Base-by-base conservation (phyloP, 2,329 filamentous ascomycete species). In the Fusarium udum region DNA sequence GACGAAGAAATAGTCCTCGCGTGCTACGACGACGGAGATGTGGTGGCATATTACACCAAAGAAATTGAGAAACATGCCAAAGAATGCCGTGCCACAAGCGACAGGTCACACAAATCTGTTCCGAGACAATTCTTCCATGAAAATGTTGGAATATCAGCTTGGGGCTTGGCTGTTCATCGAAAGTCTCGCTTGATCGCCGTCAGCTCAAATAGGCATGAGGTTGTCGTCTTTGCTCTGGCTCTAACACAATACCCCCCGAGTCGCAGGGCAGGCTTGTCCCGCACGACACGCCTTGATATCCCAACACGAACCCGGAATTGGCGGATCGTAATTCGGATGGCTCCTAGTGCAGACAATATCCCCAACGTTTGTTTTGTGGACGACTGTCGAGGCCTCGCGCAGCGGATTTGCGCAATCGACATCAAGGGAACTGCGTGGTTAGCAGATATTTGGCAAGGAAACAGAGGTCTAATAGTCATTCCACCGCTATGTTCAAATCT, bases 121-220 rank as follows among this genome's bases (percentile, higher is more conserved):
- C 74, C 84, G 67, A 77, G 74, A 61, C 84, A 84, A 0, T 93
- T 97, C 78, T 93, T 97, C 64, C 89, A 90, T 66, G 89, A 92
- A 42, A 95, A 93, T 78, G 94, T 97, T 6, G 89, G 89, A 3
- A 84, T 83, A 31, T 95, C 93, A 67, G 95, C 95, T 6, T 99
- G 96, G 96, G 96, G 95, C 0, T 82, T 97, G 53, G 92, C 94
- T 13, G 87, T 97, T 16, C 95, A 98, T 80, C 87, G 90, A 69
- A 85, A 91, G 71, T 94, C 93, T n/a, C 90, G 95, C 1, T 85
- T 98, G 69, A 92, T 99, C 71, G 96, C 95, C 1, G 92, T 97
- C 43, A 93, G 93, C 75, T 91, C 93, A 1, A 99, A 99, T 79
- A 88, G 87, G 8, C 78, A 79, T 58, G 86, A 88, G 70, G 81